Conservation (phyloP, 2,329 filamentous ascomycete species). For the Endothia cerciana region DNA sequence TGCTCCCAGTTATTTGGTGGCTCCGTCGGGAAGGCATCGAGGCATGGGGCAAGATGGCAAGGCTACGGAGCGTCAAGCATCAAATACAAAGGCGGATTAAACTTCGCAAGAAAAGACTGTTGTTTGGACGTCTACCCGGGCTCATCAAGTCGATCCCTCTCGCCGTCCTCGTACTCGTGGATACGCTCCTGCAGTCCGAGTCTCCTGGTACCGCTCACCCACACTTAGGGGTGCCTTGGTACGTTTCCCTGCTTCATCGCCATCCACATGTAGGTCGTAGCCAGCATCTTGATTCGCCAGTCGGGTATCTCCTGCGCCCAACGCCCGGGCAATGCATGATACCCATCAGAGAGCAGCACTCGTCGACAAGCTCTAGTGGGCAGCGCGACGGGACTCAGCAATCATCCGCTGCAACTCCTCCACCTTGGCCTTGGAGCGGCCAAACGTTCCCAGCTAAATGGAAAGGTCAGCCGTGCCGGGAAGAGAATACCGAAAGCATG, state of each 20-base stretch:
- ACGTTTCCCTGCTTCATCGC: slow-evolving; percentile 1
- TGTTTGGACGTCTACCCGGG: slow-evolving; percentile 11
- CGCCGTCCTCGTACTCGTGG: slow-evolving; percentile 8
- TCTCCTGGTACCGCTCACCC: background rate
- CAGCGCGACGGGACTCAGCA: slow-evolving; percentile 81
- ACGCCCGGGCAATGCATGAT: slow-evolving; percentile 13
- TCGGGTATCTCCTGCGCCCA: slow-evolving; percentile 12
- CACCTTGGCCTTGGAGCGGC: slow-evolving; percentile 99
- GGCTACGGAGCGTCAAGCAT: background rate
- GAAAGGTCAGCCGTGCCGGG: slow-evolving; percentile 32
- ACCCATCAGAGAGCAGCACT: slow-evolving; percentile 11
- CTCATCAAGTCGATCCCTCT: slow-evolving; percentile 15
- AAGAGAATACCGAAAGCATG: slow-evolving; percentile 3
- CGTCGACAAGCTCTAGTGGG: slow-evolving; percentile 42
- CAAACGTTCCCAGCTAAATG: slow-evolving; percentile 89
- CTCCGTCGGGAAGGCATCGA: background rate
- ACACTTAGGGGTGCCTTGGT: slow-evolving; percentile 1
- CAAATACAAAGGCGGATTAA: background rate
- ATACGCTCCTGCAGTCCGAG: slow-evolving; percentile 2
- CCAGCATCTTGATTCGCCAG: slow-evolving; percentile 6
- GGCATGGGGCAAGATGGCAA: background rate
- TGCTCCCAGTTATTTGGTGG: background rate
- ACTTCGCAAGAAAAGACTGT: background rate
- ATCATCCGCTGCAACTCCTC: slow-evolving; percentile 99
- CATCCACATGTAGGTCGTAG: slow-evolving; percentile 13